phyloP scores from a whole-genome alignment of 371 early-diverging fungal genomes.

The Syncephalastrum sp. region DNA sequence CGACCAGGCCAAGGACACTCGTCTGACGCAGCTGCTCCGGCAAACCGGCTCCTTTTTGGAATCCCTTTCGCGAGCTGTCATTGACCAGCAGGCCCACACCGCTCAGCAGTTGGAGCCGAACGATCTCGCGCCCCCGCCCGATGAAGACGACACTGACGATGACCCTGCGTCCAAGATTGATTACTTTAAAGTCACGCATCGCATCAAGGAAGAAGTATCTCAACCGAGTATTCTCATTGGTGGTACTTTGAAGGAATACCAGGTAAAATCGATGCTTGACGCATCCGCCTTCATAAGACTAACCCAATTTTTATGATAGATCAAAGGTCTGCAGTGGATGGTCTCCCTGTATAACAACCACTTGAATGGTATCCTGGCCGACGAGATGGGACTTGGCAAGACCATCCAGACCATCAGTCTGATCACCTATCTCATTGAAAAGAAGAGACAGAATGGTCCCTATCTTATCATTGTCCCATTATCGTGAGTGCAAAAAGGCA shows the following conservation, averaged over 20 bases:
- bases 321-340: conserved; percentile 99
- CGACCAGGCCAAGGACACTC: conserved; percentile 93
- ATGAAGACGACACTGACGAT: conserved; percentile 53
- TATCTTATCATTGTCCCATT: conserved; percentile 94
- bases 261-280: conserved; percentile 34
- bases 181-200: conserved; percentile 90
- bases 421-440: conserved; percentile 91
- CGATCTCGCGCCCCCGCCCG: not conserved
- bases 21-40: conserved; percentile 85
- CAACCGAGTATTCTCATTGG: conserved; percentile 89
- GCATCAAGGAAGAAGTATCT: conserved; percentile 73
- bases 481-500: conserved; percentile 58
- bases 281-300: not conserved
- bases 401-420: conserved; percentile 98
- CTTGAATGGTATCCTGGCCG: conserved; percentile 97
- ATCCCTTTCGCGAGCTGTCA: conserved; percentile 69
- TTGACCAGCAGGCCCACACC: conserved; percentile 70
- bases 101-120: conserved; percentile 23
- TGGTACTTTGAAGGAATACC: conserved; percentile 96
- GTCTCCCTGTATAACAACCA: conserved; percentile 95
- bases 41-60: conserved; percentile 89
- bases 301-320: conserved; percentile 8
- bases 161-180: conserved; percentile 60
- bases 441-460: conserved; percentile 90
- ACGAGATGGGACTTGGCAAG: conserved; percentile 98